Evolutionary conservation across 805 yeast species (phyloP).

Genomic region (Ogataea dorogensis): DNA sequence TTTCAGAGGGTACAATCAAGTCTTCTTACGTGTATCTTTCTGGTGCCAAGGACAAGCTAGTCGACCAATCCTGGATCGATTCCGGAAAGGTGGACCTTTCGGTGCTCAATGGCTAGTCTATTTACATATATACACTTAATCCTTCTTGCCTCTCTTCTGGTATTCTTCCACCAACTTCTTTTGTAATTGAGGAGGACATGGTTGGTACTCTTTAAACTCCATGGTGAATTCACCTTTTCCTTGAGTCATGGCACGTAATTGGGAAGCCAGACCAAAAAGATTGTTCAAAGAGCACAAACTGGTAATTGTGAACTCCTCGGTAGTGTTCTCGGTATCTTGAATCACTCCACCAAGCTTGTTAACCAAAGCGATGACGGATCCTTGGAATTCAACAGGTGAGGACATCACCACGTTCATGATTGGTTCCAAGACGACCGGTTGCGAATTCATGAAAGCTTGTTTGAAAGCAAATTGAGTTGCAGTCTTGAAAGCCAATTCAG

Average conservation of each 20-base stretch:
- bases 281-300: constrained; percentile 97
- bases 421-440: constrained; percentile 92
- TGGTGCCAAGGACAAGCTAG: constrained; percentile 66
- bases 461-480: constrained; percentile 92
- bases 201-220: constrained; percentile 91
- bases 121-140: constrained; percentile 10
- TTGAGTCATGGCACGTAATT: constrained; percentile 93
- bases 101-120: constrained; percentile 3
- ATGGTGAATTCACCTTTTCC: constrained; percentile 98
- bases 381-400: constrained; percentile 97
- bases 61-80: constrained; percentile 76
- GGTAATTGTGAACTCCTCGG: constrained; percentile 88
- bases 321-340: constrained; percentile 88
- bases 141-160: constrained; percentile 50
- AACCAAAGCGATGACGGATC: constrained; percentile 83
- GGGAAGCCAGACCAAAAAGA: constrained; percentile 95
- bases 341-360: constrained; percentile 92
- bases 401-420: constrained; percentile 91
- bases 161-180: constrained; percentile 84
- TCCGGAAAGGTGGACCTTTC: constrained; percentile 57
- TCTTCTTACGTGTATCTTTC: constrained; percentile 82
- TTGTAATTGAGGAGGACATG: constrained; percentile 88
- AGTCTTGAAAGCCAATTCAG: constrained; percentile 90
- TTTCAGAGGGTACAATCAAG: constrained; percentile 95
- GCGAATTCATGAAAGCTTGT: constrained; percentile 80